phyloP scores from a whole-genome alignment of 2,329 filamentous ascomycete species.

The Thielaviopsis euricoi region DNA sequence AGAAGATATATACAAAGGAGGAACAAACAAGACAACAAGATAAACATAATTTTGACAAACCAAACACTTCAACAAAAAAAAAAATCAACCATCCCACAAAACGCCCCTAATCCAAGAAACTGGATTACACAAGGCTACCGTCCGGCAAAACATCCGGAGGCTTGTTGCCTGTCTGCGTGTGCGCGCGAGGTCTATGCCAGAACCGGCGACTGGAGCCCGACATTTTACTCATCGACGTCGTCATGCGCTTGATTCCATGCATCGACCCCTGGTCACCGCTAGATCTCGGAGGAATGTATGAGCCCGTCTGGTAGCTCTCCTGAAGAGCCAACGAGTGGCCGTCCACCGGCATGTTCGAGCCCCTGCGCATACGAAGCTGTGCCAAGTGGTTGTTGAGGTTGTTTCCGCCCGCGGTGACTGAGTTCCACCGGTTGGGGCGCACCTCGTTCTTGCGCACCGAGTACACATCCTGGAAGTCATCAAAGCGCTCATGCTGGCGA shows the following conservation, averaged over 20 bases:
- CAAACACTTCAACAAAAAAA: background rate
- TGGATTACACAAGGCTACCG: constrained; percentile 8
- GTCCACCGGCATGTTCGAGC: constrained; percentile 1
- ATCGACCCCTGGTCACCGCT: constrained; percentile 8
- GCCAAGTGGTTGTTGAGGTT: constrained; percentile 1
- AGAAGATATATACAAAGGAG: background rate
- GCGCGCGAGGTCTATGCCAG: constrained; percentile 8
- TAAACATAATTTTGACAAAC: too few species aligned
- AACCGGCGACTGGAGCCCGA: constrained; percentile 9
- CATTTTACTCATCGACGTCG: constrained; percentile 11
- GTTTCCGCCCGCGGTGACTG: background rate
- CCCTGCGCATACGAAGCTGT: constrained; percentile 6
- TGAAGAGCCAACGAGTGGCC: constrained; percentile 6
- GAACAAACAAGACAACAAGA: background rate
- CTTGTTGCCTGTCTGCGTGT: constrained; percentile 9
- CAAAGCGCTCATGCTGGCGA: constrained; percentile 15
- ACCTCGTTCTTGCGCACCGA: constrained; percentile 8
- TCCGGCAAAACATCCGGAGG: constrained; percentile 8
- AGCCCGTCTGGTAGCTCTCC: constrained; percentile 10
- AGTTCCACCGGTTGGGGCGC: constrained; percentile 6
- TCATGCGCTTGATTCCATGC: constrained; percentile 9
- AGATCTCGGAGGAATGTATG: constrained; percentile 2
- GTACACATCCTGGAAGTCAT: constrained; percentile 29
- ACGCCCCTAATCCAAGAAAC: too few species aligned
- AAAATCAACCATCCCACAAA: background rate